These are phyloP conservation scores for Nannizziopsis arthrosporioides DNA, from an alignment of 2,329 filamentous ascomycete species.

Conservation along the genomic window DNA sequence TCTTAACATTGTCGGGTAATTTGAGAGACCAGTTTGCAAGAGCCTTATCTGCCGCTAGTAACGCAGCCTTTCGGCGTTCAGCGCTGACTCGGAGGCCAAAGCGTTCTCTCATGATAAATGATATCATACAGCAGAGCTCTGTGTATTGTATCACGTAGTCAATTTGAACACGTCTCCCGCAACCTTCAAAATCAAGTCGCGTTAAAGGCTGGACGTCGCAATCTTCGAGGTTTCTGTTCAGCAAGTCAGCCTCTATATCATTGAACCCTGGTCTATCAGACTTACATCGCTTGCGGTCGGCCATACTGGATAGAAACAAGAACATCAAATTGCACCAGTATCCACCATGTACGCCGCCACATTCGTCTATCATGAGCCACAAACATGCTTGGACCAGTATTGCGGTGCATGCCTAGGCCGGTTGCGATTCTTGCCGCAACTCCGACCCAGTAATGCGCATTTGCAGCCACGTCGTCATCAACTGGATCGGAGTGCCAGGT, in stretches of 20 bases:
- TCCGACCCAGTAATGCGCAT: conserved; percentile 44
- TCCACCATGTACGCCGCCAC: conserved; percentile 36
- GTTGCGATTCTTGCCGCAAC: conserved; percentile 42
- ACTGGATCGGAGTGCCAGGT: conserved; percentile 45
- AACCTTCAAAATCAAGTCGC: conserved; percentile 38
- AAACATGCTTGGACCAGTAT: conserved; percentile 32
- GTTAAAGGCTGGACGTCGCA: conserved; percentile 40
- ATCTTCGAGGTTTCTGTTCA: conserved; percentile 37
- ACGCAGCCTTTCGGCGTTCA: conserved; percentile 32
- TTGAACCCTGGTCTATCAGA: conserved; percentile 1
- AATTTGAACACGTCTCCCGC: conserved; percentile 33
- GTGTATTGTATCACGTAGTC: conserved; percentile 40
- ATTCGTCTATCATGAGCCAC: conserved; percentile 32
- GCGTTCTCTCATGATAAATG: conserved; percentile 32
- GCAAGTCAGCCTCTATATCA: too few relatives aligned
- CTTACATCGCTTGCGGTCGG: conserved; percentile 41
- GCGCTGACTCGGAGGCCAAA: conserved; percentile 32
- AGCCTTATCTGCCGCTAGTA: conserved; percentile 33
- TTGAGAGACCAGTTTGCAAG: conserved; percentile 34
- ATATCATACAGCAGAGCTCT: conserved; percentile 42
- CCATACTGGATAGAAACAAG: conserved; percentile 39
- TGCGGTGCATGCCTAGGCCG: conserved; percentile 44
- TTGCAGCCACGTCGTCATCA: conserved; percentile 44
- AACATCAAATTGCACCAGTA: conserved; percentile 35
- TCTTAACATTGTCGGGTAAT: conserved; percentile 31